Evolutionary conservation across 768 basidiomycete species (phyloP).

Genomic region (Hericium alpestre): DNA sequence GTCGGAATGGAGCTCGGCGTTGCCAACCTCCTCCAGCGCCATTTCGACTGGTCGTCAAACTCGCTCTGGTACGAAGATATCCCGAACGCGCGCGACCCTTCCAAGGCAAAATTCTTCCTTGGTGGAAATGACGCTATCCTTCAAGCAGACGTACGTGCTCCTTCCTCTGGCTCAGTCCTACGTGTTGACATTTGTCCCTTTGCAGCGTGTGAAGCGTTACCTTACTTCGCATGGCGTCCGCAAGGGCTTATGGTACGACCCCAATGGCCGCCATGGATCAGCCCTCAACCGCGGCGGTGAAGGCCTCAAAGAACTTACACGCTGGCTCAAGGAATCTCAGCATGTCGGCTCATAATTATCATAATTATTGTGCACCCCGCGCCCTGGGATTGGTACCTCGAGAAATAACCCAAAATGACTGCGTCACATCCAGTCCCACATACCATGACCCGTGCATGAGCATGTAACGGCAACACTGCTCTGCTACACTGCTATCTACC

Average conservation of each 20-base stretch:
- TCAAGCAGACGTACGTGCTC: conserved; percentile 45
- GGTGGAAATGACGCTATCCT: conserved; percentile 80
- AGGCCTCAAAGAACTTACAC: conserved; percentile 46
- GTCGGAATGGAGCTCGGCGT: conserved; percentile 82
- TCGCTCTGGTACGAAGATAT: conserved; percentile 88
- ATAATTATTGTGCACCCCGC: neutral
- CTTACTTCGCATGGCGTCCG: conserved; percentile 64
- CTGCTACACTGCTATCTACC: no score
- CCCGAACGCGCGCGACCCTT: conserved; percentile 60
- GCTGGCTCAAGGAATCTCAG: conserved; percentile 41
- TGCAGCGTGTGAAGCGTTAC: conserved; percentile 63
- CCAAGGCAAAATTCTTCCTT: conserved; percentile 61
- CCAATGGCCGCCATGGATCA: conserved; percentile 52
- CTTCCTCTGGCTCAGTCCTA: neutral
- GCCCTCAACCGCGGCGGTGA: conserved; percentile 42
- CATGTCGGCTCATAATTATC: neutral
- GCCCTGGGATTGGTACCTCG: neutral
- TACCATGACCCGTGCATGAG: no score
- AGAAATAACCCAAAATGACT: no score
- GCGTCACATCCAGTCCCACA: no score
- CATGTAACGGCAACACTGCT: no score
- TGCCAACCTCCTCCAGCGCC: conserved; percentile 71
- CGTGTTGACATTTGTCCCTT: neutral
- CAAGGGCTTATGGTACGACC: conserved; percentile 56
- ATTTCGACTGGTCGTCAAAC: conserved; percentile 82